Evolutionary conservation across 83 land plant species (phyloP), one percentile per base, ranked within the genome.

Genomic region (Picea abies): DNA sequence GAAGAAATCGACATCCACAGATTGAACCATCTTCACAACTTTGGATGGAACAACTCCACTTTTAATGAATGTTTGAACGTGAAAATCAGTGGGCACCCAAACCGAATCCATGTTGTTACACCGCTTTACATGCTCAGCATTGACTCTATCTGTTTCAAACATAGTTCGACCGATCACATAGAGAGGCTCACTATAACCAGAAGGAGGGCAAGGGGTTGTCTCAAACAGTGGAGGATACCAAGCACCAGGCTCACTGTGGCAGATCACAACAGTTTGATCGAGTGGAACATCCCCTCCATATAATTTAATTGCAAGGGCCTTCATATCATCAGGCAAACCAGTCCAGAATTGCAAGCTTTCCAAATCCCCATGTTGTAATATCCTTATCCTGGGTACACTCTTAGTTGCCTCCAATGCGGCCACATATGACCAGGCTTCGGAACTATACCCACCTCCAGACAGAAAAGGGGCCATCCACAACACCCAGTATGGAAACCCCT

Each of bases 401-500:
- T 82, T 63, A 70, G 87, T 80, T 29, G 79, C 63, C 7, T 76
- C 78, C 15, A 95, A 65, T 14, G 94, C 85, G 14, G 86, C 65
- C 65, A 91, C 87, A 80, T 91, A 96, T 25, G 96, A 89, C 90
- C 95, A 88, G 2, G 95, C 93, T 85, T 96, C 98, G 7, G 98
- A 96, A 73, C 94, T 87, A 76, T 96, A 96, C 67, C 98, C 98
- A 66, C 98, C 94, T 16, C 93, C 89, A 8, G 98, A 96, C 76
- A 96, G 85, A 84, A 96, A 94, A 0, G 98, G 98, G 20, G 98
- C 96, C 98, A 96, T 96, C 98, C 98, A 96, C 10, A 94, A 88
- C 41, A 93, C 79, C 70, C 90, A 86, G 63, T 87, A 63, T 41
- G 79, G 85, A 68, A 85, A 77, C 4, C 37, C 67, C 23, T 60